Conservation (phyloP, 179 eudicot species). For the Beta macrorhiza region DNA sequence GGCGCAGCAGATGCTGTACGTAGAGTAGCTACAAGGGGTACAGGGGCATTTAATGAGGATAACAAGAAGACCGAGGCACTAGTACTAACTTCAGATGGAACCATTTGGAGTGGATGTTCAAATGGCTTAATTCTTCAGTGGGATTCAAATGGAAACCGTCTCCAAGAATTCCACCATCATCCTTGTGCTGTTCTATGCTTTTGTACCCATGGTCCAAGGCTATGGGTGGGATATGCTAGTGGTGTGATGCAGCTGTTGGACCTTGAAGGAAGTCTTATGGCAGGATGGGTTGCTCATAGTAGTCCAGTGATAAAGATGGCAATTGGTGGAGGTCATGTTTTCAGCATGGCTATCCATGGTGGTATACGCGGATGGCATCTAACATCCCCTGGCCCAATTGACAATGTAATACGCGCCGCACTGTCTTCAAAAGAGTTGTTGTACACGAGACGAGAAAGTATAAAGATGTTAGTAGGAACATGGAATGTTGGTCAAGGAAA, state of each 20-base stretch:
- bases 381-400: slow-evolving; percentile 86
- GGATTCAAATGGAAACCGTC: slow-evolving; percentile 83
- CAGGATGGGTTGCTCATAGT: slow-evolving; percentile 90
- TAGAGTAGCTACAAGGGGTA: slow-evolving; percentile 83
- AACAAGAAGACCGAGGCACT: slow-evolving; percentile 84
- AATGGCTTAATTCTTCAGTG: slow-evolving; percentile 81
- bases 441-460: slow-evolving; percentile 66
- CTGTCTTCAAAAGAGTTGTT: slow-evolving; percentile 60
- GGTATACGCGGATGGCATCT: slow-evolving; percentile 96
- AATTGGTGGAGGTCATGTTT: slow-evolving; percentile 63
- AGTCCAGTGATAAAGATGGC: slow-evolving; percentile 84
- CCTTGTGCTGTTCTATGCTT: slow-evolving; percentile 71
- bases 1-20: slow-evolving; percentile 99
- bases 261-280: slow-evolving; percentile 72
- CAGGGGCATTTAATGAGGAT: slow-evolving; percentile 81
- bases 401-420: slow-evolving; percentile 55
- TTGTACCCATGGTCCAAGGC: slow-evolving; percentile 68
- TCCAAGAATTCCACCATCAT: slow-evolving; percentile 76
- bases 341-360: slow-evolving; percentile 92
- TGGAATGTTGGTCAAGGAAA: slow-evolving; percentile 99
- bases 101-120: slow-evolving; percentile 87
- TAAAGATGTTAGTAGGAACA: slow-evolving; percentile 80
- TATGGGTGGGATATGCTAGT: slow-evolving; percentile 95
- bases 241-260: slow-evolving; percentile 80
- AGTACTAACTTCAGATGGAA: slow-evolving; percentile 69